These are phyloP conservation scores for Alternaria arborescens DNA, from an alignment of 2,329 filamentous ascomycete species.

Conservation along the genomic window DNA sequence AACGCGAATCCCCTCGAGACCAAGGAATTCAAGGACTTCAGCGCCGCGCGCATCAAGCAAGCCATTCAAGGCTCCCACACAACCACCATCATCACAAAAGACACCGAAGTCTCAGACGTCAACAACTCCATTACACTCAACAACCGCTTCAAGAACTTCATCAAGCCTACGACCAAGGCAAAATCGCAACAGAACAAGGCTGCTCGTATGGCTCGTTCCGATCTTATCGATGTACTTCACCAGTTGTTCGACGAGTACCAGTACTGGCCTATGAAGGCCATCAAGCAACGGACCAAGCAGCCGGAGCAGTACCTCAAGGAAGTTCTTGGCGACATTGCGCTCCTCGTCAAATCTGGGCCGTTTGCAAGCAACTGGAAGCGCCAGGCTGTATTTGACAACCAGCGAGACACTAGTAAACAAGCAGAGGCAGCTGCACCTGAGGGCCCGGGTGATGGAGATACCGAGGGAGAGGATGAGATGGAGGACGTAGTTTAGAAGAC, in stretches of 20 bases:
- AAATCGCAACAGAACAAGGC: conserved; percentile 71
- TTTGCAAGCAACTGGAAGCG: conserved; percentile 89
- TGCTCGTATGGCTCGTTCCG: conserved; percentile 86
- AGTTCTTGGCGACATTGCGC: conserved; percentile 81
- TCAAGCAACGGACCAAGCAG: conserved; percentile 80
- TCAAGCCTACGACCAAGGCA: conserved; percentile 29
- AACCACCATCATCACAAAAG: conserved; percentile 41
- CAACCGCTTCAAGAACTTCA: conserved; percentile 46
- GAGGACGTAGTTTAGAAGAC: conserved; percentile 70
- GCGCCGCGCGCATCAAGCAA: conserved; percentile 53
- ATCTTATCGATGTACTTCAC: conserved; percentile 86
- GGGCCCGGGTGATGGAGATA: conserved; percentile 65
- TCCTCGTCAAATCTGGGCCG: conserved; percentile 80
- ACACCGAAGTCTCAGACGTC: conserved; percentile 35
- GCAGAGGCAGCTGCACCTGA: conserved; percentile 41
- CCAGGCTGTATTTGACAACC: conserved; percentile 70
- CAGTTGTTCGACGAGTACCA: conserved; percentile 82
- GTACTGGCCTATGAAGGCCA: conserved; percentile 92
- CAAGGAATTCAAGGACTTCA: conserved; percentile 54
- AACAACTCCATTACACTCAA: conserved; percentile 39
- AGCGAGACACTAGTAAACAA: conserved; percentile 45
- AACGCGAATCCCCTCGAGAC: conserved; percentile 59
- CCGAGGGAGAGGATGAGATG: conserved; percentile 77
- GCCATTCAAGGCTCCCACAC: conserved; percentile 54
- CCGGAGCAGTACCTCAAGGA: conserved; percentile 93